Base-by-base conservation (phyloP, 768 basidiomycete species). In the Fistulinella prunicolor region DNA sequence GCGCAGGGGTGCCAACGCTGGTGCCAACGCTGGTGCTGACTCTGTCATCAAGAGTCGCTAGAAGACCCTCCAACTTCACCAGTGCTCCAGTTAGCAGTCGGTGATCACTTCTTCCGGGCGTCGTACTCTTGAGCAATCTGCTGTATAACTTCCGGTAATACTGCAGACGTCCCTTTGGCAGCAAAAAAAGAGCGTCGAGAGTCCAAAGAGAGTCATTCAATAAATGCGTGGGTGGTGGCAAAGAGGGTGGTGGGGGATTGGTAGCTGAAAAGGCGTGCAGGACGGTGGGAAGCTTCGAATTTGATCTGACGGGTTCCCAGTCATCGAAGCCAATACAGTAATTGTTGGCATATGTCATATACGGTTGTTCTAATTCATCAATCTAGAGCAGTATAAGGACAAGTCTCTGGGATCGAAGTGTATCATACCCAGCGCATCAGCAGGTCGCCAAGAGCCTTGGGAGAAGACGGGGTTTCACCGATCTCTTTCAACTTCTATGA, bases 71-170 rank as follows among this genome's bases (percentile, higher is more conserved):
- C 48, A 99, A 72, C 55, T 84, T 86, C 48, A 89, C 87, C 51
- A 93, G 74, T 3, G 94, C 94, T 6, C 80, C 80, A 6, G 86
- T 71, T 19, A 98, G 76, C 20, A 96, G 70, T 26, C 77, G 79
- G 64, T 98, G 86, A 64, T 98, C 95, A 54, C 85, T 90, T 59
- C 85, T 76, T 16, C 94, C 93, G 4, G 89, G 85, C 22, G 82
- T 80, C 2, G 93, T 94, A 60, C 86, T 89, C 68, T 88, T 91
- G 40, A 97, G 71, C 38, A 98, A 71, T 41, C 87, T 81, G 42
- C 80, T 77, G 63, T 98, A 98, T 1, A 98, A 75, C 64, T 88
- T 94, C 61, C 82, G 84, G 73, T 97, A 98, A 68, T 99, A 98
- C 58, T 83, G 83, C 47, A 99, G 70, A 36, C 96, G 82, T 13